Evolutionary conservation across 106 monocot genomes (phyloP), one percentile per base, ranked within the genome.

Genomic region (Dendrobium nobile): DNA sequence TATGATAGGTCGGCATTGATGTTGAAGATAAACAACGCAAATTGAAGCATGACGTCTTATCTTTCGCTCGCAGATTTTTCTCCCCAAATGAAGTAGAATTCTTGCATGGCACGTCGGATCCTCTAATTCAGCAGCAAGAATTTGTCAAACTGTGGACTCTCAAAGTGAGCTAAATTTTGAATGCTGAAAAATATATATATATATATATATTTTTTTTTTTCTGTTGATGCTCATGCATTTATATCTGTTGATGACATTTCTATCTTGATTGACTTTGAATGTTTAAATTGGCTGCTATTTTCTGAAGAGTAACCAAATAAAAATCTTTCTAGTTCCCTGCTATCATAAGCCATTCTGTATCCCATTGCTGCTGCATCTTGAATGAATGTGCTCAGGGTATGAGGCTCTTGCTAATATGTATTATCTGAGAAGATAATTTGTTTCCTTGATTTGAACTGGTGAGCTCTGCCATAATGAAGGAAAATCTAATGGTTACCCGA

Each of bases 61-160:
- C 85, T 65, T 88, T 97, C 75, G 94, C 93, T 56, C 85, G 68
- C 44, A 88, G 92, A 44, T 97, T 86, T 79, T 94, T 94, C 59
- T 86, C 96, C 42, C 83, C 84, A 44, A 22, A 58, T 77, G 96
- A 97, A 86, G 82, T 92, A 81, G 80, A 87, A 70, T 94, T 84
- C 81, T 82, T 94, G 80, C 41, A 43, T 42, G 37, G 83, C 47
- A 77, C 91, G 47, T 16, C 86, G 22, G 88, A 97, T 64, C 82
- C 83, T 82, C 92, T 90, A 75, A 79, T 37, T 41, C 96, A 85
- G 59, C 82, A 86, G 75, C 80, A 75, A 43, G 96, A 91, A 72
- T 85, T 93, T 78, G 86, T 93, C 61, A 93, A 88, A 81, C 55
- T 96, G 24, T 93, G 96, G 93, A 91, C 96, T 47, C 88, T 96